Base-by-base conservation (phyloP, 2,329 filamentous ascomycete genomes). In the Diaporthe sp. region DNA sequence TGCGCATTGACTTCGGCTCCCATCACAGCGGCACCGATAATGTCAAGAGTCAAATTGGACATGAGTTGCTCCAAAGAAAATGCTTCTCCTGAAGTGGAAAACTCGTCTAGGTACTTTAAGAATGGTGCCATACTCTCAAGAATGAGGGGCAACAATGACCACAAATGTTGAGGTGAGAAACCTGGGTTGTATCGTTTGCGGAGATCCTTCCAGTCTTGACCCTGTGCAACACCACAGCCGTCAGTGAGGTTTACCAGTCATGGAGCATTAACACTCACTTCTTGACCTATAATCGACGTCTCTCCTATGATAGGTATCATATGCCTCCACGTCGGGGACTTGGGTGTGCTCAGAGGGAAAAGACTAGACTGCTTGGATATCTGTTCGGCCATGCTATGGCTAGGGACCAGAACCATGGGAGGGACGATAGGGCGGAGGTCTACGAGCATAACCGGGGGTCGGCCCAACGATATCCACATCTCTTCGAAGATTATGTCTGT, bases 161-260 rank as follows among this genome's bases (percentile, higher is more conserved):
- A 53, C 31, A 53, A 22, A 68, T 68, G 44, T 53, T 68, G 63
- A 25, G 25, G 51, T 39, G 63, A 17, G 47, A 68, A 68, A 1
- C 63, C 63, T 25, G 63, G 63, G 13, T 68, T 68, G 8, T 68
- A 68, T 6, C 10, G 51, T 15, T 53, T 68, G 22, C 63, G 63
- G 8, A 68, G 63, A 51, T 51, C 31, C 31, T 68, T 68, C 63
- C 63, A 68, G 12, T 53, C 63, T 68, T 68, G 63, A 20, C 63
- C 63, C 63, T 68, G 63, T 13, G 39, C 25, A 31, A 31, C 1
- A 12, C n/a, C 7, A 25, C 9, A 34, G 1, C 17, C 17, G 20
- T 67, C 4, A 37, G 12, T 67, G 42, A 25, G 15, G 20, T 22
- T 17, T 2, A 15, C 2, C 61, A 3, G 28, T 6, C 15, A 8